Base-by-base conservation (phyloP, 345 rosid genomes). In the Boechera retrofracta region DNA sequence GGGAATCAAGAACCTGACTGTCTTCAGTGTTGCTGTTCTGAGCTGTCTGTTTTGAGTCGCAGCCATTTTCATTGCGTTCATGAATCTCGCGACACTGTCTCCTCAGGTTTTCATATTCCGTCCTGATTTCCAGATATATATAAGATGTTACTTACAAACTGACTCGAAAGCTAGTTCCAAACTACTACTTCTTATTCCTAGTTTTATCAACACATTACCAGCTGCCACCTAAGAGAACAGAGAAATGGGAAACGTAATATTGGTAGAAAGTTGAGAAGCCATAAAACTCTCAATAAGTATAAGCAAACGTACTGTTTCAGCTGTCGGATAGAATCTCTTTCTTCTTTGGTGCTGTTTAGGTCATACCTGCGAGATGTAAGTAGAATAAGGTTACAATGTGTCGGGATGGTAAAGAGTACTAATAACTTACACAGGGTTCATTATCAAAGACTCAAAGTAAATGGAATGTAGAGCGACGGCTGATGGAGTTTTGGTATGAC, bases 271-370 rank as follows among this genome's bases (percentile, higher is more conserved):
- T 54, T 62, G 35, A 80, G 54, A 80, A 66, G 58, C 58, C 32
- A 69, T 16, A 15, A 72, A 39, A 35, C 21, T 51, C 41, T 65
- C 36, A 31, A 33, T 11, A 47, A 72, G 38, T 72, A 41, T 41
- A 32, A 72, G 77, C 1, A 4, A 71, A 52, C 65, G 55, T 86
- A 91, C 98, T 89, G 88, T 55, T 87, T 91, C 81, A 81, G 82
- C 74, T 69, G 81, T 69, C 62, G 79, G 52, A 83, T 57, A 26
- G 77, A 67, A 42, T 85, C 91, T 66, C 98, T 83, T 82, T 87
- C 98, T 81, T 83, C 94, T 72, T 75, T 71, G 53, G 92, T 86
- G 82, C 91, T 88, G 80, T 82, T 85, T 72, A 89, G 56, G 71
- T 85, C 89, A 72, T 85, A 91, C 59, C 98, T 93, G 91, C 76